These are phyloP conservation scores for Trichoderma simmonsii DNA, from an alignment of 2,329 filamentous ascomycete species.

Conservation along the genomic window DNA sequence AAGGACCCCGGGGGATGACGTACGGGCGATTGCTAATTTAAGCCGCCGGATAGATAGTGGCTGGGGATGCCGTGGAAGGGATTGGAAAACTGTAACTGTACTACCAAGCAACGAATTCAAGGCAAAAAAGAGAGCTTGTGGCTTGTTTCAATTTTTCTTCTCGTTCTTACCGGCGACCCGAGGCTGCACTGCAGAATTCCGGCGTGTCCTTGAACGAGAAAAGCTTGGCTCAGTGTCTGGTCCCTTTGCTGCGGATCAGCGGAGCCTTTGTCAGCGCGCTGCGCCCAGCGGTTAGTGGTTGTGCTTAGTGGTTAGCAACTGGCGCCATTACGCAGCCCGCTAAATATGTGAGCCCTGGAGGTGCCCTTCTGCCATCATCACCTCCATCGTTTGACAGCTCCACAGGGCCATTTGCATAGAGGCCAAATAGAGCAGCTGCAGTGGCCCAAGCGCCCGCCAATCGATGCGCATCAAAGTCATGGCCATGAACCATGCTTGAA, in stretches of 20 bases:
- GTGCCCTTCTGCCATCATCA: background rate
- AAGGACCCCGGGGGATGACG: background rate
- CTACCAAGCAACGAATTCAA: background rate
- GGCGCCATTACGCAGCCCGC: slow-evolving; percentile 11
- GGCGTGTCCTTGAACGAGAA: background rate
- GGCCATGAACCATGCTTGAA: background rate
- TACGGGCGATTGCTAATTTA: background rate
- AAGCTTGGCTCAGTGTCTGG: background rate
- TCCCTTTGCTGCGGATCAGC: slow-evolving; percentile 10
- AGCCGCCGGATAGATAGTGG: background rate
- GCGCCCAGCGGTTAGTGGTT: background rate
- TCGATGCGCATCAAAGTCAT: slow-evolving; percentile 5
- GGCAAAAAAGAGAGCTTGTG: background rate
- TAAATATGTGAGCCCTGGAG: background rate
- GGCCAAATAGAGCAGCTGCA: background rate
- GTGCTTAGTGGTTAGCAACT: background rate
- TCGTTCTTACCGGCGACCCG: background rate
- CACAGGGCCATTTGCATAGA: background rate
- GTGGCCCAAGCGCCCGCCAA: slow-evolving; percentile 7
- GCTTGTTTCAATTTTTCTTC: background rate
- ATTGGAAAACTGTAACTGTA: background rate
- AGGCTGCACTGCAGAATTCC: background rate
- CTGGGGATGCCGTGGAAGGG: background rate
- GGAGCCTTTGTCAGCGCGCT: slow-evolving; percentile 18
- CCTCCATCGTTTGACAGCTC: background rate